These are phyloP conservation scores for Sphaerulina musiva DNA, from an alignment of 2,329 filamentous ascomycete genomes.

Conservation along the genomic window DNA sequence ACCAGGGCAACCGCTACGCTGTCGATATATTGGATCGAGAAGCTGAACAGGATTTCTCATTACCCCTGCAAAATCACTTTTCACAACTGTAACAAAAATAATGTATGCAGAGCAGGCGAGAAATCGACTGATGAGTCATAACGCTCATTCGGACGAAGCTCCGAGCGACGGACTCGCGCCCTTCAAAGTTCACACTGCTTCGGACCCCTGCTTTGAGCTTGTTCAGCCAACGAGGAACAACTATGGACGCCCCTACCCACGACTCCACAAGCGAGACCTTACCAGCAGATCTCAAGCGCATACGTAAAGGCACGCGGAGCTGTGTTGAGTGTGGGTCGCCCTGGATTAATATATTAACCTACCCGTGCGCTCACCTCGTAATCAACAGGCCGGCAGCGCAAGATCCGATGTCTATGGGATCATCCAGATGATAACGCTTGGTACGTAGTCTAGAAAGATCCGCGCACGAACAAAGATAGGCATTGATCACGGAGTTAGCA, in stretches of 20 bases:
- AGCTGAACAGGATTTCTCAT: no score
- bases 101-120: no score
- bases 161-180: no score
- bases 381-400: constrained; percentile 28
- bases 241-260: not conserved
- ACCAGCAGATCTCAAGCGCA: constrained; percentile 13
- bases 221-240: not conserved
- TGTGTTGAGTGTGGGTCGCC: constrained; percentile 29
- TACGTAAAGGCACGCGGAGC: constrained; percentile 30
- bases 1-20: no score
- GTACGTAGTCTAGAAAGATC: constrained; percentile 7
- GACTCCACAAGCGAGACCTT: not conserved
- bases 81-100: no score
- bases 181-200: no score
- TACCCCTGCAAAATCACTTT: no score
- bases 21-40: no score
- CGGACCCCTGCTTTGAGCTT: no score
- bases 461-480: no score
- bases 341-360: not conserved
- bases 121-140: no score
- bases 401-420: constrained; percentile 30
- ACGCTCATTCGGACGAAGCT: no score
- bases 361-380: not conserved
- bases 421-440: constrained; percentile 19
- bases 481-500: constrained; percentile 5